Base-by-base conservation (phyloP, 1,284 basidiomycete species). In the Apiotrichum montevideense region DNA sequence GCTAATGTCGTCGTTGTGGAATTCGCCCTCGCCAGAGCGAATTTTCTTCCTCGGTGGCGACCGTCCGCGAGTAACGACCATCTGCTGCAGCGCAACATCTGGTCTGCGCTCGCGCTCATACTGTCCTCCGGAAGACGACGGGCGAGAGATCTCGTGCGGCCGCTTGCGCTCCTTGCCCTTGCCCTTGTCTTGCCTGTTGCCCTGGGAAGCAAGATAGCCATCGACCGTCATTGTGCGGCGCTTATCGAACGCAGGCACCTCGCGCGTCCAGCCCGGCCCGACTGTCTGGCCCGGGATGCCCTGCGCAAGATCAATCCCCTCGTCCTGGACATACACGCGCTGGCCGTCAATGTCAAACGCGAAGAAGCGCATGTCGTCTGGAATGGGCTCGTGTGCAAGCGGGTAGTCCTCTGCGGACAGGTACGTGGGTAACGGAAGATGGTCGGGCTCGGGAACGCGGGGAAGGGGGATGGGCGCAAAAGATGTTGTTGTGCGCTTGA, bases 391-490 rank as follows among this genome's bases (percentile, higher is more conserved):
- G 9, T 58, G 32, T 4, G 74, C 70, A 21, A 77, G 66, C 7
- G 75, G 75, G 46, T 72, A 77, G 6, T 47, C 52, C 11, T 54
- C 47, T 48, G 69, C 62, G 7, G 67, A 39, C 39, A 73, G 63
- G 46, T 69, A 64, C 8, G 58, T 29, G 1, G 72, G 70, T 15
- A 66, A 47, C 21, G 63, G 56, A 21, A 71, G 56, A 14, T 55
- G n/a, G 10, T 70, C 67, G 8, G 72, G 70, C 0, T 59, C 56
- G 1, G 72, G 66, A 21, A 76, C 66, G 11, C 68, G 68, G 11
- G 75, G 75, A 8, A 76, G 66, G 2, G 64, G 46, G 34, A 77
- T 68, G 8, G 75, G 73, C 0, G 71, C 67, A 46, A 71, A 75
- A 4, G 71, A 69, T 1, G 74, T 77, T 0, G 71, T 72, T 1